Conservation (phyloP, 345 rosid genomes). For the Reutealis trisperma region DNA sequence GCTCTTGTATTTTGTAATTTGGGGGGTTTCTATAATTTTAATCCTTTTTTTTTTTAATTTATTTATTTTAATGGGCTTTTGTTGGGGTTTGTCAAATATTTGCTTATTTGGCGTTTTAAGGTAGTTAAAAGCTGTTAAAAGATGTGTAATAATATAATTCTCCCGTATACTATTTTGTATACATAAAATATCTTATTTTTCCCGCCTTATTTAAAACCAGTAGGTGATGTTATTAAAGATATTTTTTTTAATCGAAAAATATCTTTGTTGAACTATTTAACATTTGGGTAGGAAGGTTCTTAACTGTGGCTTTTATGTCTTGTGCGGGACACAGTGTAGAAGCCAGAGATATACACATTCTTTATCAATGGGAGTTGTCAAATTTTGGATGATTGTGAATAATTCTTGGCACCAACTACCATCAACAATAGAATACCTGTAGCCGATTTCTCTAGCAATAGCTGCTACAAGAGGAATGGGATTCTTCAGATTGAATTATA, state of each 20-base stretch:
- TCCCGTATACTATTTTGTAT: conserved; percentile 27
- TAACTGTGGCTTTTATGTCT: conserved; percentile 1
- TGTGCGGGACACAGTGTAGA: too few species aligned
- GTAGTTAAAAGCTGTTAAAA: conserved; percentile 37
- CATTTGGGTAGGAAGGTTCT: background rate
- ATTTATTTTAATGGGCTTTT: background rate
- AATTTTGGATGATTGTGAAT: background rate
- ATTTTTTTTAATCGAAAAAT: background rate
- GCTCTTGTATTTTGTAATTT: background rate
- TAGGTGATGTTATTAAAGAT: background rate
- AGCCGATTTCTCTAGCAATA: too few species aligned
- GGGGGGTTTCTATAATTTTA: background rate
- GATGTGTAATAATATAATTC: conserved; percentile 25
- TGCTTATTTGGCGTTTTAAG: conserved; percentile 24
- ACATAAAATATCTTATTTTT: conserved; percentile 1
- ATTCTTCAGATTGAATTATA: too few species aligned
- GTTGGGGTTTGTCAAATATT: conserved; percentile 6
- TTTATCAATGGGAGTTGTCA: conserved; percentile 2
- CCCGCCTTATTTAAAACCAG: conserved; percentile 3
- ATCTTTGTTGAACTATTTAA: background rate
- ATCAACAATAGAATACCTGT: background rate
- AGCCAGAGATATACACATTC: background rate
- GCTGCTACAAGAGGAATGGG: too few species aligned
- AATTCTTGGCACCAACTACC: background rate
- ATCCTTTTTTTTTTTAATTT: background rate